Evolutionary conservation across 2,329 filamentous ascomycete species (phyloP), one percentile per base, ranked within the genome.

Genomic region (Ophiostoma perfectum): DNA sequence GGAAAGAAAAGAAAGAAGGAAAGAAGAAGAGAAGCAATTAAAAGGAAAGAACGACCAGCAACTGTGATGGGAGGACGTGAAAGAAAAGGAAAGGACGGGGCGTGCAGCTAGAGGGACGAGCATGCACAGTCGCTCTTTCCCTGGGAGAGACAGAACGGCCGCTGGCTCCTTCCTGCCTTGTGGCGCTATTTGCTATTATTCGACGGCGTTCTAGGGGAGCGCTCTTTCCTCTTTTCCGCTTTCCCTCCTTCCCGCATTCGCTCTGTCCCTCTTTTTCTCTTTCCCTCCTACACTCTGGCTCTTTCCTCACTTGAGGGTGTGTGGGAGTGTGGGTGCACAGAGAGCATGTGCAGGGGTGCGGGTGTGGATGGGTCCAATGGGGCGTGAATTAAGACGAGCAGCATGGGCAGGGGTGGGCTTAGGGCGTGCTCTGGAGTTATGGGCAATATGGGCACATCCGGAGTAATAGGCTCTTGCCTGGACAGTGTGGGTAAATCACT

Each of bases 21-120:
- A n/a, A 63, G 11, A 41, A 66, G 18, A n/a, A 27, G 41, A 18
- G 14, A 64, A n/a, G n/a, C n/a, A n/a, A 39, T 60, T 14, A 60
- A 18, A 42, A 42, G 27, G 38, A 45, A 64, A 45, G 63, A 64
- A 18, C 39, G 16, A 44, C 39, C 16, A 63, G 16, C 39, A 27
- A 38, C 14, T 39, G 16, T 60, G 27, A 44, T 60, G 42, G 38
- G 58, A 67, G 41, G 58, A 63, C 55, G 16, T 60, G 45, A 49
- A 52, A 66, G n/a, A 66, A 66, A 47, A 64, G 65, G 66, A 44
- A 60, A 64, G n/a, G 58, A 9, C n/a, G 58, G 45, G 60, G 60
- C 36, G 60, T 63, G 60, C 60, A 41, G 14, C 60, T 63, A 63
- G 38, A 41, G 60, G 12, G n/a, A 27, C 55, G 55, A 60, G 27